Base-by-base conservation (phyloP, 208 protist species). In the Leishmania braziliensis region DNA sequence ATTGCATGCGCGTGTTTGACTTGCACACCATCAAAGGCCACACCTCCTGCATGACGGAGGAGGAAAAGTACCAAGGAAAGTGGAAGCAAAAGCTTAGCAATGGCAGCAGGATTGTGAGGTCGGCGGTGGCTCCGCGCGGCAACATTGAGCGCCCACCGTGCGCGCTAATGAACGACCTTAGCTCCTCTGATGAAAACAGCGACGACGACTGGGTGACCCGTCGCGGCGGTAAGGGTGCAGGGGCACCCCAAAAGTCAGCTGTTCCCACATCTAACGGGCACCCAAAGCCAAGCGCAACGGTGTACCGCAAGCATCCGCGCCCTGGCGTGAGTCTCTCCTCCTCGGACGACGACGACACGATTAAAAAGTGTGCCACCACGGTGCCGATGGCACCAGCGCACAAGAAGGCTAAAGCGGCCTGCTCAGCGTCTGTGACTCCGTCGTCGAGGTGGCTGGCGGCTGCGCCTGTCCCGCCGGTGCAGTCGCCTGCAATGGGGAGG, bases 1-100 rank as follows among this genome's bases (percentile, higher is more conserved):
- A 98, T 78, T 98, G 95, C 86, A 98, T 97, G 91, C 77, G 90
- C 36, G 78, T 90, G 23, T 98, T 98, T 71, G 87, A 95, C 66
- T 58, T 91, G 2, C 54, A 93, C 23, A 92, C 86, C 46, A 85
- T 98, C 68, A 93, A 95, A 73, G 70, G n/a, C 1, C 95, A 98
- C 87, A 96, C 90, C 3, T 87, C 91, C 2, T 98, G 95, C 77
- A 83, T 98, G 14, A 93, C 85, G 1, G 94, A 98, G 78, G 88
- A 88, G 14, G 85, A 97, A 62, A 97, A 97, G 86, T 97, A 98
- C 74, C 91, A 96, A 75, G 94, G 95, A 10, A 90, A 93, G 81
- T 97, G 90, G 90, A 87, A 87, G 63, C 79, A 89, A 75, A 94
- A 89, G 80, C 50, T 66, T 12, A 82, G 36, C 54, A 83, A 78